Base-by-base conservation (phyloP, 2,329 filamentous ascomycete species). In the Aspergillus sp. region DNA sequence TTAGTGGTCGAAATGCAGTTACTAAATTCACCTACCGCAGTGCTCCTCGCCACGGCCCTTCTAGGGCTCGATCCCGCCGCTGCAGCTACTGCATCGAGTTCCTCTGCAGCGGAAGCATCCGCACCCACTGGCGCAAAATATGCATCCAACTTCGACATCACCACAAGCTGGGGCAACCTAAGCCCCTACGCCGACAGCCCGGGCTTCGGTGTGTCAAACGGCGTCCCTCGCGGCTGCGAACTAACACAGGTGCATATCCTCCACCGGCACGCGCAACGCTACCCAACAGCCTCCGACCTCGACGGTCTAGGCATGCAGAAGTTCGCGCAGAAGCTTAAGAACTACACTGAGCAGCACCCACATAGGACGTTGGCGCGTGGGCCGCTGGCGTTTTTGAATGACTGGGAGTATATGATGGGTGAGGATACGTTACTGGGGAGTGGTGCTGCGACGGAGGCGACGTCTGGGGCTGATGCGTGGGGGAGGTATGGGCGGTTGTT, bases 151-250 rank as follows among this genome's bases (percentile, higher is more conserved):
- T 67, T 66, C 50, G 60, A 65, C 48, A 61, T 64, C 48, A 60
- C 49, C 13, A 52, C 49, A 10, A 61, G 55, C 50, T 66, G 63
- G 63, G 62, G 49, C 2, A 65, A 65, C 22, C 53, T 65, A 3
- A 60, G 57, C 41, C 63, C 63, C 13, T 66, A 64, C 42, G 55
- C 56, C 15, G 57, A 60, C 7, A 54, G 58, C 1, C 45, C 49
- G 0, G 49, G 53, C 45, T 66, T 65, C 45, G 47, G 52, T 2
- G 25, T 63, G 12, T 51, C 61, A 12, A 60, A 58, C 7, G 77
- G 76, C 27, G 71, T 80, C 12, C 78, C 79, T 0, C 63, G 71
- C 42, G 76, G 75, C n/a, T 81, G 79, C 61, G 76, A 79, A 58
- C 63, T 81, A 47, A 74, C 77, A 49, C 76, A 80, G 58, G 76